Evolutionary conservation across 1,139 yeast genomes (phyloP).

Genomic region (Suhomyces taliae): DNA sequence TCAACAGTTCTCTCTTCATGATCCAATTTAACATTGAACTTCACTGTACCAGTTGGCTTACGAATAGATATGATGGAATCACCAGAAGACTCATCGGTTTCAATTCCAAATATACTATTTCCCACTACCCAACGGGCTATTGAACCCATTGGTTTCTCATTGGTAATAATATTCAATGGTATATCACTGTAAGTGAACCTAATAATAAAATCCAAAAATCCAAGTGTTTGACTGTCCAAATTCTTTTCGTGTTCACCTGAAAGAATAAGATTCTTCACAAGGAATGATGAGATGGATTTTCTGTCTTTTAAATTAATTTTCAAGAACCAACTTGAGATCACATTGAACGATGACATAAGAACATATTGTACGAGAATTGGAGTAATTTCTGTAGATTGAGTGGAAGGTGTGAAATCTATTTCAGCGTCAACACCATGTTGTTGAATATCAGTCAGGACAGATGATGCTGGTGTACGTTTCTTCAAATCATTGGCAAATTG

Average conservation of each 20-base stretch:
- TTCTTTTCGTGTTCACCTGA: slow-evolving; percentile 25
- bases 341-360: slow-evolving; percentile 62
- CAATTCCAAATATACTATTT: slow-evolving; percentile 54
- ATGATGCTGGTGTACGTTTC: slow-evolving; percentile 19
- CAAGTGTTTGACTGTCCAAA: slow-evolving; percentile 55
- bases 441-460: slow-evolving; percentile 16
- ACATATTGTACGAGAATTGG: slow-evolving; percentile 60
- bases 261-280: slow-evolving; percentile 56
- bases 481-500: slow-evolving; percentile 64
- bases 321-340: slow-evolving; percentile 73
- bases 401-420: slow-evolving; percentile 50
- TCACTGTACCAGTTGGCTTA: slow-evolving; percentile 66
- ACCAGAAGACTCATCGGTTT: slow-evolving; percentile 55
- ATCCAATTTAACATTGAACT: slow-evolving; percentile 48
- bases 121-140: slow-evolving; percentile 64
- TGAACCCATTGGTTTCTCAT: background rate
- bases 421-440: slow-evolving; percentile 46
- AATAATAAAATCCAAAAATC: slow-evolving; percentile 65
- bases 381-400: slow-evolving; percentile 41
- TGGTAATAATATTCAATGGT: slow-evolving; percentile 48
- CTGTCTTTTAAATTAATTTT: slow-evolving; percentile 62
- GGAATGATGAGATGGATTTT: slow-evolving; percentile 58
- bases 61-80: slow-evolving; percentile 54
- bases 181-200: slow-evolving; percentile 68
- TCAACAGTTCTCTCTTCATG: slow-evolving; percentile 2